Evolutionary conservation across 1,284 basidiomycete genomes (phyloP), one percentile per base, ranked within the genome.

Genomic region (Ganoderma lingzhi): DNA sequence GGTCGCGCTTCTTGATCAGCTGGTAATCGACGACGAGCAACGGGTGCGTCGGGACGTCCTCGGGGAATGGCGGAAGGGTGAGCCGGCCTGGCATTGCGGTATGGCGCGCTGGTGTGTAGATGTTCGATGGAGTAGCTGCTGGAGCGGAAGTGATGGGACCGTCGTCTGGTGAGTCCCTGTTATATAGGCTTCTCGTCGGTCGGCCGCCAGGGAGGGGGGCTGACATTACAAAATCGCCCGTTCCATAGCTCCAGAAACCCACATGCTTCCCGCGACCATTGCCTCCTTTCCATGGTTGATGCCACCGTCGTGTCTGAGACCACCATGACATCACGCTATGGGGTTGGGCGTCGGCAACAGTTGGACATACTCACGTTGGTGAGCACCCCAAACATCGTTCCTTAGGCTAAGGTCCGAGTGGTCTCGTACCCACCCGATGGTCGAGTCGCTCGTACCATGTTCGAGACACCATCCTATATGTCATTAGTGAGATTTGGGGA

Each of bases 1-100:
- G 67, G 48, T 80, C 76, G 1, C 74, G 72, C 1, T 72, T 73
- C 10, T 68, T 64, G 35, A 83, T 53, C n/a, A 76, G 74, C 37
- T 73, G 67, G 66, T 77, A 82, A 71, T 82, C 81, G 30, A 83
- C 74, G 30, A 83, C 74, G 37, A 81, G 76, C 6, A 83, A 71
- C 0, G 82, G 80, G 55, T 80, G 80, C 10, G 79, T 79, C 4
- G 79, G 75, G 8, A 81, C 76, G 62, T 80, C 78, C 10, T 78
- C 76, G 2, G 82, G 82, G 69, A 82, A 83, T 3, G 79, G 78
- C 1, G 78, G 78, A 44, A 56, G 63, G 19, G 45, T 64, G 1
- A 64, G 55, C 19, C 74, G 62, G 15, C 72, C 70, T 28, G 75
- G 70, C 75, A 76, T 51, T 35, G 35, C 1, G 35, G 35, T 3